These are phyloP conservation scores for Rhodotorula glutinis DNA, from an alignment of 1,284 basidiomycete genomes.

Conservation along the genomic window DNA sequence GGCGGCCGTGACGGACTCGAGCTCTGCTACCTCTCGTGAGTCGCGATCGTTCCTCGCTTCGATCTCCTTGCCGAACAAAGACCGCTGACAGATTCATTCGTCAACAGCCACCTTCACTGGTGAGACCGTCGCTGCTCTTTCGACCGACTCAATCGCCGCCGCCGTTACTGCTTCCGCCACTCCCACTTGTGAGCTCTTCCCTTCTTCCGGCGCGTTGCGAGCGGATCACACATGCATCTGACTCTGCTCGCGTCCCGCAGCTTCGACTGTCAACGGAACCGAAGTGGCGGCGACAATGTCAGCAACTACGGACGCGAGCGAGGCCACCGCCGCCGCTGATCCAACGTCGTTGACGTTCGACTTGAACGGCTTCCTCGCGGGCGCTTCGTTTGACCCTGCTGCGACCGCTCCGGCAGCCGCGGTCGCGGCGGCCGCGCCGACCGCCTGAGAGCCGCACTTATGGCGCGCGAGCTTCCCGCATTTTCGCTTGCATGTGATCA, in stretches of 20 bases:
- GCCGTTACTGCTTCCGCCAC: not conserved
- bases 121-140: too few species aligned
- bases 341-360: not conserved
- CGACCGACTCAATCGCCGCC: not conserved
- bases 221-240: too few species aligned
- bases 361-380: not conserved
- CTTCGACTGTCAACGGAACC: too few species aligned
- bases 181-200: not conserved
- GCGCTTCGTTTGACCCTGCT: not conserved
- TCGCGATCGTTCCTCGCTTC: not conserved
- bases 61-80: not conserved
- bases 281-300: not conserved
- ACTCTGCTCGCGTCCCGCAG: too few species aligned
- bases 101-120: too few species aligned
- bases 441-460: too few species aligned
- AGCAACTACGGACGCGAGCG: not conserved
- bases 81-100: too few species aligned
- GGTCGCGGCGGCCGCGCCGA: not conserved
- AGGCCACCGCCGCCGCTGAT: not conserved
- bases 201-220: too few species aligned
- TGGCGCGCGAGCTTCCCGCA: too few species aligned
- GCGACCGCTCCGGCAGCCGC: not conserved
- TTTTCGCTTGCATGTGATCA: too few species aligned
- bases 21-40: not conserved
- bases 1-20: not conserved